Evolutionary conservation across 495 filamentous ascomycete species (phyloP).

Genomic region (Astrocystis sublimbata): DNA sequence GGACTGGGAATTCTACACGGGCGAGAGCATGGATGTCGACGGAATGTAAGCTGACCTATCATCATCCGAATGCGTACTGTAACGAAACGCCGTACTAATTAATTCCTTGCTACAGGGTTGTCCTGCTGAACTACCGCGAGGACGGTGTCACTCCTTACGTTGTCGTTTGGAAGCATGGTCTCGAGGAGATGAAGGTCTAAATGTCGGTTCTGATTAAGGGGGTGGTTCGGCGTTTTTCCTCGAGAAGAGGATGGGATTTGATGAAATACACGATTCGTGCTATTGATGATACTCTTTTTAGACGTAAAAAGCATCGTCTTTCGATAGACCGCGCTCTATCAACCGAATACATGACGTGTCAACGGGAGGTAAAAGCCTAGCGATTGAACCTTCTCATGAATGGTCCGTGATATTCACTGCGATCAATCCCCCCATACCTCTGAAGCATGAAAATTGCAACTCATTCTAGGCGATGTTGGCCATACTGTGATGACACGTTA

Average conservation of each 20-base stretch:
- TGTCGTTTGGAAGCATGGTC: slow-evolving; percentile 93
- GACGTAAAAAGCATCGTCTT: slow-evolving; percentile 11
- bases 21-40: slow-evolving; percentile 86
- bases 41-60: slow-evolving; percentile 67
- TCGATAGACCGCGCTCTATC: slow-evolving; percentile 9
- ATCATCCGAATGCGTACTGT: slow-evolving; percentile 26
- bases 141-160: slow-evolving; percentile 91
- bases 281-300: not conserved
- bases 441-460: no score
- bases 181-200: slow-evolving; percentile 92
- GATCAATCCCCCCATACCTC: no score
- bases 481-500: no score
- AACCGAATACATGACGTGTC: slow-evolving; percentile 7
- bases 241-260: not conserved
- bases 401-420: not conserved
- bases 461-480: no score
- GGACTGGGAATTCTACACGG: slow-evolving; percentile 92
- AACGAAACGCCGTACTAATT: slow-evolving; percentile 5
- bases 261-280: slow-evolving; percentile 6
- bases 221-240: slow-evolving; percentile 1
- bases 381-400: slow-evolving; percentile 4
- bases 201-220: not conserved
- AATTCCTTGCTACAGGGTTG: slow-evolving; percentile 63
- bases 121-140: slow-evolving; percentile 96
- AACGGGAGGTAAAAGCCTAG: slow-evolving; percentile 1